Base-by-base conservation (phyloP, 352 stramenopile species). In the Phytophthora ramorum region DNA sequence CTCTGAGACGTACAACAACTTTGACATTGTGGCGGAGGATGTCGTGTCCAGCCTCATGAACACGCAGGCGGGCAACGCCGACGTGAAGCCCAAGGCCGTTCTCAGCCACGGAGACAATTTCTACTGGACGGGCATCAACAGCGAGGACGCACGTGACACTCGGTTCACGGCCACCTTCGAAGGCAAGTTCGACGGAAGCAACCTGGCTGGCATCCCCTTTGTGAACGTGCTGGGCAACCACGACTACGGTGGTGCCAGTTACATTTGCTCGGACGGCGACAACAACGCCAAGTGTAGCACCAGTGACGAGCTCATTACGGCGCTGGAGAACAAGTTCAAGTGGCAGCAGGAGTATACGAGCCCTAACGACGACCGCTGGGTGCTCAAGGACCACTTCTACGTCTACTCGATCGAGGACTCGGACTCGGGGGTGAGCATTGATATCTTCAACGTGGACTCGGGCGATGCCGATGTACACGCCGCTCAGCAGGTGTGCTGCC, bases 61-160 rank as follows among this genome's bases (percentile, higher is more conserved):
- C 66, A 79, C 79, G 20, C 77, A 83, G 26, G 81, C 76, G 1
- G 71, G 61, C 2, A 53, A 64, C 9, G 56, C 72, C 3, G 70
- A 83, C 19, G 52, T 79, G 16, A 81, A 84, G 43, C 84, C 84
- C 2, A 83, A 87, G 53, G 72, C 70, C 17, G 73, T 93, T 32
- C 57, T 93, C 20, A 78, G 83, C 48, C 83, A 92, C 63, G 83
- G 79, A 46, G 82, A 91, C 54, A 89, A 87, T 64, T 91, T 90
- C 32, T 91, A 91, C 67, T 89, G 81, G 78, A 80, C 78, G 9
- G 82, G 82, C 32, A 87, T 91, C 45, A 79, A 77, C 52, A 79
- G 70, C 19, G 63, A 71, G n/a, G 58, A 58, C 2, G 78, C 70
- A 49, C 75, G 82, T 20, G 58, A 73, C 61, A 80, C 79, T 14